These are phyloP conservation scores for Dactylellina leptospora DNA, from an alignment of 2,329 filamentous ascomycete genomes.

Conservation along the genomic window DNA sequence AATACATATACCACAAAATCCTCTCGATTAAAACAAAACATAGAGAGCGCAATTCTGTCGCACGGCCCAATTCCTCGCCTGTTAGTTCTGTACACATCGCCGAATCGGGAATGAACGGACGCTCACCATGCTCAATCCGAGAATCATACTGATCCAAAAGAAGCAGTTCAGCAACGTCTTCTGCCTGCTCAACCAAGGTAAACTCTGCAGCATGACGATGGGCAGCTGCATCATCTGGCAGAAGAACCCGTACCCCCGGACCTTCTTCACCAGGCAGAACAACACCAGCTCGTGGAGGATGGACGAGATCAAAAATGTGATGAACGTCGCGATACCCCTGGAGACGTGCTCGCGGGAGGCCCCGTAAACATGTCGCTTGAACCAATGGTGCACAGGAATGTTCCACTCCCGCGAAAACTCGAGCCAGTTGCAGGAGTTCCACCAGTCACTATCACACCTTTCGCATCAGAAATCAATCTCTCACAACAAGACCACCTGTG, in stretches of 20 bases:
- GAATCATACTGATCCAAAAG: slow-evolving; percentile 92
- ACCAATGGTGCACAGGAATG: slow-evolving; percentile 94
- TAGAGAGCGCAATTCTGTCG: slow-evolving; percentile 30
- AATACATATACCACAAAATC: neutral
- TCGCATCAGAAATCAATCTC: neutral
- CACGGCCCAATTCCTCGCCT: neutral
- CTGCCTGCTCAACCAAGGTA: slow-evolving; percentile 75
- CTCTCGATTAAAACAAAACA: slow-evolving; percentile 40
- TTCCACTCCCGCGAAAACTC: slow-evolving; percentile 98
- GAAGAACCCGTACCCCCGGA: slow-evolving; percentile 90
- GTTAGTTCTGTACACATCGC: neutral
- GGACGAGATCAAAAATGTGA: slow-evolving; percentile 91
- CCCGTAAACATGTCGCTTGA: slow-evolving; percentile 91
- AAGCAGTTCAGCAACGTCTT: slow-evolving; percentile 85
- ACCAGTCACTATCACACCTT: slow-evolving; percentile 41
- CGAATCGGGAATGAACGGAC: neutral
- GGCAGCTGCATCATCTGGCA: slow-evolving; percentile 97
- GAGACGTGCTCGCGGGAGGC: slow-evolving; percentile 81
- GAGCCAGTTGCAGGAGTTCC: slow-evolving; percentile 86
- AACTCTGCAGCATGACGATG: slow-evolving; percentile 89
- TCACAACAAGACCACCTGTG: neutral
- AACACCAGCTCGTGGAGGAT: slow-evolving; percentile 94
- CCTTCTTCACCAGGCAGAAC: slow-evolving; percentile 97
- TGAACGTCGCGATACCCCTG: slow-evolving; percentile 78
- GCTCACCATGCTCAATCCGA: slow-evolving; percentile 81